Evolutionary conservation across 2,329 filamentous ascomycete species (phyloP).

Genomic region (Alternaria sp.): DNA sequence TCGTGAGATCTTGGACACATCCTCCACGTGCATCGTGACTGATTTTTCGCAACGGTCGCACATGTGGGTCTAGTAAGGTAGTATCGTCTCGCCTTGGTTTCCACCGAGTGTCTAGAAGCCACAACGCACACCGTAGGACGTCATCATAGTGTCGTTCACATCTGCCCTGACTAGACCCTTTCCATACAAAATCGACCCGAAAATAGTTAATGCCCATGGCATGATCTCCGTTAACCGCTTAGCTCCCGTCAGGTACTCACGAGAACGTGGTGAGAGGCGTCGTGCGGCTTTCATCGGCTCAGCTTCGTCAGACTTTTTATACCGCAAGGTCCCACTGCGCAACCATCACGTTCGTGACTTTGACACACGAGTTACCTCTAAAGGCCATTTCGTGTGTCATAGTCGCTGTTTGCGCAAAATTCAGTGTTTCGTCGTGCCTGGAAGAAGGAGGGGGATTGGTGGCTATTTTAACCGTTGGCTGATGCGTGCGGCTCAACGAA

Average conservation of each 20-base stretch:
- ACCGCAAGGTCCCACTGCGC: slow-evolving; percentile 17
- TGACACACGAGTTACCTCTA: slow-evolving; percentile 35
- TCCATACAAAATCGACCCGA: background rate
- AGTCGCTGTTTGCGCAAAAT: slow-evolving; percentile 17
- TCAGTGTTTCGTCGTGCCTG: slow-evolving; percentile 22
- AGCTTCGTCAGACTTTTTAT: slow-evolving; percentile 8
- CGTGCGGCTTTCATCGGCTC: slow-evolving; percentile 22
- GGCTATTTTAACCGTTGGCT: slow-evolving; percentile 7
- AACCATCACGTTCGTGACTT: slow-evolving; percentile 11
- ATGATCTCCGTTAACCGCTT: slow-evolving; percentile 21
- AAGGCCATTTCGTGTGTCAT: slow-evolving; percentile 37
- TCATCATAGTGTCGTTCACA: slow-evolving; percentile 10
- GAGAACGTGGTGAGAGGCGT: background rate
- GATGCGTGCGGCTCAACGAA: slow-evolving; percentile 23
- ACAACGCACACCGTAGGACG: slow-evolving; percentile 17
- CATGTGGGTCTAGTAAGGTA: slow-evolving; percentile 20
- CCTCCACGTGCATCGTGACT: slow-evolving; percentile 20
- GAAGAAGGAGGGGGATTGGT: slow-evolving; percentile 21
- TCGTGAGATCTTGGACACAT: slow-evolving; percentile 16
- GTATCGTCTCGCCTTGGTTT: background rate
- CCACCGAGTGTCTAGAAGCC: slow-evolving; percentile 2
- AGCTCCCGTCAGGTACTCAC: slow-evolving; percentile 10
- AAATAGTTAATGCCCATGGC: slow-evolving; percentile 6
- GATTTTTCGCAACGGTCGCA: slow-evolving; percentile 17
- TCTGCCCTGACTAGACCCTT: slow-evolving; percentile 8